Percentiles rank a stretch among this genome's conserved stretches.
These are phyloP conservation scores for Ophiocordyceps australis DNA, from an alignment of 2,329 filamentous ascomycete genomes.

Conservation along the genomic window DNA sequence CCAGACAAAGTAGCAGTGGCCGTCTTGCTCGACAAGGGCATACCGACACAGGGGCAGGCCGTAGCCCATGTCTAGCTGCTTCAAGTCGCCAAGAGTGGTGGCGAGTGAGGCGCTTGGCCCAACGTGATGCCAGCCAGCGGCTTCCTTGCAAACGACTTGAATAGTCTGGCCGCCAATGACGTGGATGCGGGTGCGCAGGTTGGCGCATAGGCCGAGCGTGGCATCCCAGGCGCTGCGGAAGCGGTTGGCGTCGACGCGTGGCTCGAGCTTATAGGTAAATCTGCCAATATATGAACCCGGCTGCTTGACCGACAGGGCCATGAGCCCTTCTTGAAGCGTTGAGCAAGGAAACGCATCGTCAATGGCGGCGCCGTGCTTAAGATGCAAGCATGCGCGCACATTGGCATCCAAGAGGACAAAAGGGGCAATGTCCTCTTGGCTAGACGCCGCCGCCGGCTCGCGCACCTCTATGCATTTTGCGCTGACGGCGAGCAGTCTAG, in stretches of 20 bases:
- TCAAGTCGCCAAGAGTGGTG: background rate
- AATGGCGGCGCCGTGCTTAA: too few relatives aligned
- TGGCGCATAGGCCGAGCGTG: conserved; percentile 1
- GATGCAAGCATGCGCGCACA: too few relatives aligned
- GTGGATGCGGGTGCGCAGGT: conserved; percentile 4
- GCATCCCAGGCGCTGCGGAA: conserved; percentile 12
- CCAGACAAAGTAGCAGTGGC: background rate
- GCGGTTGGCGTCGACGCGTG: conserved; percentile 4
- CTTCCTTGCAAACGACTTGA: conserved; percentile 1
- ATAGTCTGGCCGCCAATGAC: conserved; percentile 1
- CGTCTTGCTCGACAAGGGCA: conserved; percentile 1
- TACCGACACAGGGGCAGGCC: background rate
- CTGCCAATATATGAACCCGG: conserved; percentile 16
- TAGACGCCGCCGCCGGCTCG: background rate
- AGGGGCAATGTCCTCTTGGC: too few relatives aligned
- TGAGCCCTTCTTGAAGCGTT: conserved; percentile 18
- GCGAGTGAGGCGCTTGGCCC: background rate
- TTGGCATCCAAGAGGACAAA: background rate
- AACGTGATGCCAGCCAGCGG: background rate
- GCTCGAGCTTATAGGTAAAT: conserved; percentile 6
- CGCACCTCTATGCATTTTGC: too few relatives aligned
- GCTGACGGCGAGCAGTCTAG: conserved; percentile 1
- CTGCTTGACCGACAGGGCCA: conserved; percentile 13
- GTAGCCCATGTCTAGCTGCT: background rate
- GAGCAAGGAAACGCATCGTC: conserved; percentile 12